Evolutionary conservation across 257 asterid species (phyloP), one percentile per base, ranked within the genome.

Genomic region (Thymus mandschuricus): DNA sequence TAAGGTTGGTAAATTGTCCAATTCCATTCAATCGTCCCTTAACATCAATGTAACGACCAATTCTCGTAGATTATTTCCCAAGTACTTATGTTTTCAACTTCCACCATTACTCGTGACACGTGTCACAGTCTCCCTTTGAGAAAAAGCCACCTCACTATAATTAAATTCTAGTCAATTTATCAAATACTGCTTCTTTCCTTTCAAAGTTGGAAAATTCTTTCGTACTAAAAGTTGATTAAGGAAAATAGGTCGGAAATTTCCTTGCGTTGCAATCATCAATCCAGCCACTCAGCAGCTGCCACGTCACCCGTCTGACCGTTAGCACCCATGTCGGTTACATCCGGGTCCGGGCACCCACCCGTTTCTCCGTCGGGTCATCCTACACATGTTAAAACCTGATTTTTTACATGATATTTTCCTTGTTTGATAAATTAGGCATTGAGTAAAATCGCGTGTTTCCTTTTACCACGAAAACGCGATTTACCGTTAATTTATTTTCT

Each of bases 241-340:
- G 5, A 35, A 1, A 35, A 35, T 4, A 38, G 41, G 41, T 38
- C 41, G 8, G 41, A 38, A 38, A 38, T 38, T 38, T 38, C 4
- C 6, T 21, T 21, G 21, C 21, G 21, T 21, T 21, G 21, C 21
- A 21, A 21, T 21, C 21, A 10, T 21, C 60, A 45, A 35, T 13
- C 48, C 1, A 48, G 2, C 68, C 72, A 45, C 60, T 74, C 44
- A 66, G 7, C 41, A 66, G 10, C 15, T 10, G 35, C 67, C 78
- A 74, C 51, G 46, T 45, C 54, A 33, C 7, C 1, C 27, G 60
- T 8, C 1, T 10, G 41, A 11, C 61, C 41, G 41, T 31, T 30
- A 57, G n/a, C 7, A 21, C 33, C 35, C 60, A 28, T 7, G 33
- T 10, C 7, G 15, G 55, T 49, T n/a, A 5, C 7, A 27, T 8